A percentile compares a stretch with the other conserved stretches of the same genome.
phyloP scores from a whole-genome alignment of 208 protist genomes.

The Crithidia thermophila region DNA sequence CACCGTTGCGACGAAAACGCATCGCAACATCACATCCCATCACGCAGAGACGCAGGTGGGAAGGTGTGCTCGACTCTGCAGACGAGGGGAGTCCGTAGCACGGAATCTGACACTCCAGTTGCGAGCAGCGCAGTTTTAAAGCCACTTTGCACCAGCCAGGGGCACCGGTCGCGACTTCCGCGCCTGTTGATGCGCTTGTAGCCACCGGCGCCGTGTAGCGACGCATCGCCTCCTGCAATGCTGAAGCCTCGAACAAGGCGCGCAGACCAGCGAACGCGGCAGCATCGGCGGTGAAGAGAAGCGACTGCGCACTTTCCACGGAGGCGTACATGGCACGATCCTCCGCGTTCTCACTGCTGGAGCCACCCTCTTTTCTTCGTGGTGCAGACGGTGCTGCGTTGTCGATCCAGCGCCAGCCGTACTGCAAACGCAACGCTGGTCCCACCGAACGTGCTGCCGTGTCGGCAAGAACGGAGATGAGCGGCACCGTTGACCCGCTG shows the following conservation, averaged over 20 bases:
- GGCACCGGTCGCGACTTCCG: background rate
- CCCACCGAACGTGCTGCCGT: background rate
- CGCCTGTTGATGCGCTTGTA: background rate
- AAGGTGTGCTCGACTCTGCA: background rate
- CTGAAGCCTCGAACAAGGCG: background rate
- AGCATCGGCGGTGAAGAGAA: background rate
- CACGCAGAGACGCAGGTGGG: conserved; percentile 6
- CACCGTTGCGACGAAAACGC: background rate
- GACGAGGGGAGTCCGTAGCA: background rate
- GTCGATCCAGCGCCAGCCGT: conserved; percentile 14
- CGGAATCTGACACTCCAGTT: conserved; percentile 11
- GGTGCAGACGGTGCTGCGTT: background rate
- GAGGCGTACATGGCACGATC: background rate
- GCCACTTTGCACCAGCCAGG: background rate
- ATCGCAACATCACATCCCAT: background rate
- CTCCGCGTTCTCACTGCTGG: background rate
- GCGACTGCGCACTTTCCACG: background rate
- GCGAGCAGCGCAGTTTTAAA: background rate
- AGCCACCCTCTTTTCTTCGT: background rate
- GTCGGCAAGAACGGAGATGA: background rate
- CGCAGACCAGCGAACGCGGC: background rate
- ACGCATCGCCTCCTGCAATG: conserved; percentile 7
- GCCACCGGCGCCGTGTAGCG: conserved; percentile 3
- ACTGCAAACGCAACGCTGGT: conserved; percentile 3
- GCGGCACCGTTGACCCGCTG: background rate